Conservation (phyloP, 306 rosid genomes). For the Hippophae rhamnoides region DNA sequence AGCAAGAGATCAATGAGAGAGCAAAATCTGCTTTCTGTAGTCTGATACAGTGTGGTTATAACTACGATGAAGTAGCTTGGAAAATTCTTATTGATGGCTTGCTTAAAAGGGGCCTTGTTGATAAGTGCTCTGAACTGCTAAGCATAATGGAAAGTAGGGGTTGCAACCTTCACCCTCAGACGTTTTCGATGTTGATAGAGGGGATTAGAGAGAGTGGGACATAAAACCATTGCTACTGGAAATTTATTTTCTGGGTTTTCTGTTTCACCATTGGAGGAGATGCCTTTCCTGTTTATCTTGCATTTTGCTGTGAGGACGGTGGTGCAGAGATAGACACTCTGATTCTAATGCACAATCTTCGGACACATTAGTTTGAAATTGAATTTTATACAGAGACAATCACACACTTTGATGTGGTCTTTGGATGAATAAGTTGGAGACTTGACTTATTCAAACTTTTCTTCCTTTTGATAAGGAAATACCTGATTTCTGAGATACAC, state of each 20-base stretch:
- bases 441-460: not conserved
- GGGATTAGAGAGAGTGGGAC: conserved; percentile 27
- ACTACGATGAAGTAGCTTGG: conserved; percentile 75
- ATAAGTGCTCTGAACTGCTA: conserved; percentile 53
- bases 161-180: conserved; percentile 58
- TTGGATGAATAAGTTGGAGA: not conserved
- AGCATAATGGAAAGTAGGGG: conserved; percentile 52
- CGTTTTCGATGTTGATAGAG: conserved; percentile 52
- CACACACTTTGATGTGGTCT: not conserved
- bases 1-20: conserved; percentile 43
- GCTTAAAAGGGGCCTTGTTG: conserved; percentile 44
- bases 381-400: not conserved
- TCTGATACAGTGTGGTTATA: conserved; percentile 48
- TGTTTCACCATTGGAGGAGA: conserved; percentile 9
- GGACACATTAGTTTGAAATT: too few species aligned
- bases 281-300: conserved; percentile 17
- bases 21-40: conserved; percentile 47
- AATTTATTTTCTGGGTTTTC: conserved; percentile 3
- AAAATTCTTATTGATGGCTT: conserved; percentile 76
- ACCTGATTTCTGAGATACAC: conserved; percentile 8
- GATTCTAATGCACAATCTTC: not conserved
- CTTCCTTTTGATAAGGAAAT: not conserved
- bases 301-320: conserved; percentile 10
- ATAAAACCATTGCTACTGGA: conserved; percentile 6
- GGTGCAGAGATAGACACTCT: conserved; percentile 15